Conservation (phyloP, 257 asterid genomes). For the Lavandula angustifolia region DNA sequence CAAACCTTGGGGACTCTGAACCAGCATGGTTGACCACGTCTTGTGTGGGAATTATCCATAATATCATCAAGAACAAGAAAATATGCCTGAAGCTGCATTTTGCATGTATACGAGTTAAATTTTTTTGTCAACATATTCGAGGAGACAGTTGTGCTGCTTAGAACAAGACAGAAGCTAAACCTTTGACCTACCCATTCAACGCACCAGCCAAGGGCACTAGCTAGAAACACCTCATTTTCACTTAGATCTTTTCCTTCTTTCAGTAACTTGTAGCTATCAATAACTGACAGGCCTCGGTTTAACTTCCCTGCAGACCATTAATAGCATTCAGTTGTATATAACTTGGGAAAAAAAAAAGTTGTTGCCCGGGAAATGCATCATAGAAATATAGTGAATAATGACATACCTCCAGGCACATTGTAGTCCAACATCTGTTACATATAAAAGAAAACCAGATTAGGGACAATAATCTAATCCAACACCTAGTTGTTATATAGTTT, state of each 20-base stretch:
- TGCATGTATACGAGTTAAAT: slow-evolving; percentile 27
- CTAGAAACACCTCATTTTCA: slow-evolving; percentile 70
- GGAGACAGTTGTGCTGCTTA: slow-evolving; percentile 7
- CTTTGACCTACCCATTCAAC: slow-evolving; percentile 81
- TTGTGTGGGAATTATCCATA: slow-evolving; percentile 79
- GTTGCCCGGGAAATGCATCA: background rate
- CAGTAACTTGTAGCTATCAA: slow-evolving; percentile 84
- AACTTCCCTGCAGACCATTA: slow-evolving; percentile 69
- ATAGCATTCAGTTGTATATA: slow-evolving; percentile 1
- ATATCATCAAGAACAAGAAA: slow-evolving; percentile 93
- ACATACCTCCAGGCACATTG: slow-evolving; percentile 91
- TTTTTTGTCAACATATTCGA: slow-evolving; percentile 7
- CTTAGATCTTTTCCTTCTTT: slow-evolving; percentile 75
- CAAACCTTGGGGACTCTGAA: slow-evolving; percentile 75
- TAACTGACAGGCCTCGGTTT: slow-evolving; percentile 89
- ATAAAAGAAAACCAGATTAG: slow-evolving; percentile 35
- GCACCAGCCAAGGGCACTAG: slow-evolving; percentile 92
- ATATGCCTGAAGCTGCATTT: slow-evolving; percentile 90
- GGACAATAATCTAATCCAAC: slow-evolving; percentile 16
- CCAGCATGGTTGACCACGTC: slow-evolving; percentile 99
- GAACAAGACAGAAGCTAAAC: slow-evolving; percentile 12
- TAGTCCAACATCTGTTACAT: slow-evolving; percentile 88
- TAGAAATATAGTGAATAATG: slow-evolving; percentile 17
- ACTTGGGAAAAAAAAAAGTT: slow-evolving; percentile 11
- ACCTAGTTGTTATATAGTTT: background rate